Evolutionary conservation across 352 stramenopile genomes (phyloP).

Genomic region (Phytophthora tentaculata): DNA sequence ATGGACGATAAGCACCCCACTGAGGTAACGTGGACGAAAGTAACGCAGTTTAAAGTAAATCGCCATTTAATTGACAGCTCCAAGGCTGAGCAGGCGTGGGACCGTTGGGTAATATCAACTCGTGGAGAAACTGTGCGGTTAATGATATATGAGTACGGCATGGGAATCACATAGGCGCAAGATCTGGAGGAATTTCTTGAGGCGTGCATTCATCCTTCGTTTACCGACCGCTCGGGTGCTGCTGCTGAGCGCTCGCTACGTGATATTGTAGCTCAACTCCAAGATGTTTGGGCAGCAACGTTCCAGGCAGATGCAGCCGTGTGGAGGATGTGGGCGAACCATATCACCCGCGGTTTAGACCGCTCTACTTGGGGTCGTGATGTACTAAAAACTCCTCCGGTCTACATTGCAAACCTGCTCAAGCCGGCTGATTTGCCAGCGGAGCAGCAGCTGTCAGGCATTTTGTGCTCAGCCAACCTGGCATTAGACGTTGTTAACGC

Average conservation of each 20-base stretch:
- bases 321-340: constrained; percentile 11
- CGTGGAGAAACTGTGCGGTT: constrained; percentile 3
- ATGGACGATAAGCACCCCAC: background rate
- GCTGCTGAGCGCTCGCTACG: background rate
- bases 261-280: background rate
- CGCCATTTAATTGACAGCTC: background rate
- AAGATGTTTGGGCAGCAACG: constrained; percentile 1
- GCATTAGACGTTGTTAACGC: background rate
- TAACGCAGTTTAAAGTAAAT: constrained; percentile 14
- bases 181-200: background rate
- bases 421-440: background rate
- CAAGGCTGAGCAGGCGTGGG: constrained; percentile 7
- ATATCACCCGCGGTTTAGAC: constrained; percentile 8
- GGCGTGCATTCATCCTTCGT: background rate
- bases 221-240: background rate
- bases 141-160: background rate
- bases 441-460: background rate
- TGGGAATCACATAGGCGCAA: background rate
- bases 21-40: background rate
- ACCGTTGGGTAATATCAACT: constrained; percentile 2
- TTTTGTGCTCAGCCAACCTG: background rate
- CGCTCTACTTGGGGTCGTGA: constrained; percentile 11
- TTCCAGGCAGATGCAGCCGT: constrained; percentile 1
- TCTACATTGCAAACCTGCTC: background rate
- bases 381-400: background rate